Conservation (phyloP, 805 yeast species). For the Nakazawaea populi region DNA sequence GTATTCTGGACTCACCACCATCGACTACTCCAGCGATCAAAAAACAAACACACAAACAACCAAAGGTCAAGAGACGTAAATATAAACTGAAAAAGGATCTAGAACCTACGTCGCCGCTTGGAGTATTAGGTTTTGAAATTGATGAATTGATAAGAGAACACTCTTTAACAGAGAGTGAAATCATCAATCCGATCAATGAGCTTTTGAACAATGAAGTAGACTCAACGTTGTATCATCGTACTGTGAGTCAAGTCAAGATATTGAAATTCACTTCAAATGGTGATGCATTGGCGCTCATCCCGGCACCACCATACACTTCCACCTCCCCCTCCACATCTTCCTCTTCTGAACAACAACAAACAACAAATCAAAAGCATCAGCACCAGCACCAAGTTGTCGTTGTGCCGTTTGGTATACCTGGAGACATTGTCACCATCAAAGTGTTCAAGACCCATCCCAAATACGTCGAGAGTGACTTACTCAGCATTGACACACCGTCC, state of each 20-base stretch:
- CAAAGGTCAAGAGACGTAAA: conserved; percentile 33
- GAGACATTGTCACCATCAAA: conserved; percentile 66
- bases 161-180: conserved; percentile 36
- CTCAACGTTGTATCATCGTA: conserved; percentile 49
- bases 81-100: conserved; percentile 56
- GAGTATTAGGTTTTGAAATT: conserved; percentile 73
- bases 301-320: conserved; percentile 30
- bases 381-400: conserved; percentile 52
- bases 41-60: not conserved
- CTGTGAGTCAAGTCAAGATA: conserved; percentile 52
- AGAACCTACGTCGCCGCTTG: conserved; percentile 77
- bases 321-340: no score
- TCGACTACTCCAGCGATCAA: not conserved
- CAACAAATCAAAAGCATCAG: not conserved
- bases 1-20: conserved; percentile 3
- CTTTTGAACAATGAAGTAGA: conserved; percentile 54
- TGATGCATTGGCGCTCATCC: conserved; percentile 73
- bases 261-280: conserved; percentile 68
- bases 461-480: conserved; percentile 70
- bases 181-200: conserved; percentile 59
- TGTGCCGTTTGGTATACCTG: conserved; percentile 86
- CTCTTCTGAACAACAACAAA: no score
- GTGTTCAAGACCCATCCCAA: conserved; percentile 74
- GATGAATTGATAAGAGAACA: conserved; percentile 43
- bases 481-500: conserved; percentile 35